Percentiles rank a stretch among this genome's conserved stretches.
These are phyloP conservation scores for Trametes cingulata DNA, from an alignment of 768 basidiomycete species.

Conservation along the genomic window DNA sequence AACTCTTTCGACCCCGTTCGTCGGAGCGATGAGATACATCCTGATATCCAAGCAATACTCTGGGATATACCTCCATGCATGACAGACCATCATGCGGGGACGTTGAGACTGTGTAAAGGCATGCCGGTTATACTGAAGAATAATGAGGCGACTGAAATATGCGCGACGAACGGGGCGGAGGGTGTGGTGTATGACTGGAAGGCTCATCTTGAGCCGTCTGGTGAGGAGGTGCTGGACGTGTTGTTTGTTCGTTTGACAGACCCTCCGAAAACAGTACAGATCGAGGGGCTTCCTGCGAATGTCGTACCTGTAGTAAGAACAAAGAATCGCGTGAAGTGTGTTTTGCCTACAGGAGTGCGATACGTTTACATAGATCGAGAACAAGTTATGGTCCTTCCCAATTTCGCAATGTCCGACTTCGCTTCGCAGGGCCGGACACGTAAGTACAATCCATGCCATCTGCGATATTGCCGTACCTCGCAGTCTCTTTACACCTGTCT, in stretches of 20 bases:
- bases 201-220: background rate
- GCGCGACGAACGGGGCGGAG: too few species aligned
- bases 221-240: background rate
- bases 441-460: conserved; percentile 20
- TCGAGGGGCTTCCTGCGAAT: background rate
- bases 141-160: conserved; percentile 29
- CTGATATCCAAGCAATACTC: background rate
- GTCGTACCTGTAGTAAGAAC: background rate
- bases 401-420: conserved; percentile 31
- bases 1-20: background rate
- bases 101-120: conserved; percentile 23
- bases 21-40: too few species aligned
- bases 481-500: conserved; percentile 27
- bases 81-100: conserved; percentile 24
- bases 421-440: conserved; percentile 26
- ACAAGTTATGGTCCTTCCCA: conserved; percentile 23
- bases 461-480: conserved; percentile 14
- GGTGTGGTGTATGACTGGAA: conserved; percentile 23
- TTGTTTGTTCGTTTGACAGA: background rate
- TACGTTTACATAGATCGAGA: conserved; percentile 18
- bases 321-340: background rate
- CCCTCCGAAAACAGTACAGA: background rate
- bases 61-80: conserved; percentile 24
- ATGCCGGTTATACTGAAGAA: conserved; percentile 27
- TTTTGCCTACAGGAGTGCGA: conserved; percentile 11